Conservation (phyloP, 805 yeast genomes). For the Candida stauntonica region DNA sequence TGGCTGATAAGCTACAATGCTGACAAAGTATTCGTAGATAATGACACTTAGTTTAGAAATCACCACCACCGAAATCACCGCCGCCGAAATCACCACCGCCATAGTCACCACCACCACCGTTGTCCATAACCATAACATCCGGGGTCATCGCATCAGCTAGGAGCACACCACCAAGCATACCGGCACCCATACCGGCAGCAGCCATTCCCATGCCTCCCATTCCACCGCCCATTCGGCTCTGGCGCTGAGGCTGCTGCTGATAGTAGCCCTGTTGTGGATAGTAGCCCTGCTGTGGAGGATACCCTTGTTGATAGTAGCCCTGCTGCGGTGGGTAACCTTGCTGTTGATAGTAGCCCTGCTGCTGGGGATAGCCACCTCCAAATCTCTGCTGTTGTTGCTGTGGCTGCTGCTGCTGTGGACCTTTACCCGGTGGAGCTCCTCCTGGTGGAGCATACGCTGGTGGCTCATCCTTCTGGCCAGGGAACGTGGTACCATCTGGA, state of each 20-base stretch:
- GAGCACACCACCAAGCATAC: conserved; percentile 28
- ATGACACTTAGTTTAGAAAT: conserved; percentile 13
- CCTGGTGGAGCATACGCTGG: conserved; percentile 25
- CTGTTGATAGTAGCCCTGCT: conserved; percentile 8
- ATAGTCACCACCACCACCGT: conserved; percentile 27
- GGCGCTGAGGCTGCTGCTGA: conserved; percentile 24
- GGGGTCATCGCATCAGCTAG: conserved; percentile 27
- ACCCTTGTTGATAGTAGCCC: conserved; percentile 26
- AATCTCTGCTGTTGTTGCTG: conserved; percentile 8
- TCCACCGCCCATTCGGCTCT: conserved; percentile 28
- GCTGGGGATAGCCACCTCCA: too few species aligned
- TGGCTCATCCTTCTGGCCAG: conserved; percentile 38
- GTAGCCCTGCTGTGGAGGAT: conserved; percentile 26
- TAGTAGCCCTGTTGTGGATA: conserved; percentile 28
- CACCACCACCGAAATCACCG: conserved; percentile 22
- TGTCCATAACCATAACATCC: conserved; percentile 20
- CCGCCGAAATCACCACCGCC: conserved; percentile 35
- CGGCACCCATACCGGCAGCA: conserved; percentile 28
- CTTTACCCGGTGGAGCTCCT: conserved; percentile 8
- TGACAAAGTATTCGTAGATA: too few species aligned
- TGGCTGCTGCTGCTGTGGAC: conserved; percentile 4
- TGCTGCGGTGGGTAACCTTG: conserved; percentile 17
- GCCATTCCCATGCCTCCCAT: conserved; percentile 28
- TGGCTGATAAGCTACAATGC: too few species aligned
- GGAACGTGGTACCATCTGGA: conserved; percentile 56